Evolutionary conservation across 2,329 filamentous ascomycete genomes (phyloP).

Genomic region (Dactylellina haptotyla): DNA sequence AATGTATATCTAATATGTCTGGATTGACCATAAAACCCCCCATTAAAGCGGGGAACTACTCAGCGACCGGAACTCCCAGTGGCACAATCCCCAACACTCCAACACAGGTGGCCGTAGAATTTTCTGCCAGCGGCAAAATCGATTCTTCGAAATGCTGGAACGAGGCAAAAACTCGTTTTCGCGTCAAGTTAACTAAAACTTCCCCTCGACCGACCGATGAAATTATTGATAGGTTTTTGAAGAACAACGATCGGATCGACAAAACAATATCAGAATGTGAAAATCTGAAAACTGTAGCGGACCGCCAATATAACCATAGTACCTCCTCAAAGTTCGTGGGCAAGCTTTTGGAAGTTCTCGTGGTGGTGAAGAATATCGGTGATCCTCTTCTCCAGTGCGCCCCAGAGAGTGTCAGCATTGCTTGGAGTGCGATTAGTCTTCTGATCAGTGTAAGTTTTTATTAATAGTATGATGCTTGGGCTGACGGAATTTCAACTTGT

Average conservation of each 20-base stretch:
- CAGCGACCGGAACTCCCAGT: not conserved
- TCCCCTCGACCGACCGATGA: not conserved
- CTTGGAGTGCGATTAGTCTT: conserved; percentile 27
- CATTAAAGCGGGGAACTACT: not conserved
- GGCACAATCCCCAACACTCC: not conserved
- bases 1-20: too few species aligned
- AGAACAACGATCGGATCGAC: conserved; percentile 9
- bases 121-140: not conserved
- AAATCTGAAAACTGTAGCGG: conserved; percentile 10
- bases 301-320: conserved; percentile 21
- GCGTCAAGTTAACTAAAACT: not conserved
- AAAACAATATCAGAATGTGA: conserved; percentile 33
- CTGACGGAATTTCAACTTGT: not conserved
- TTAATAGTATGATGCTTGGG: not conserved
- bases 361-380: conserved; percentile 21
- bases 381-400: conserved; percentile 34
- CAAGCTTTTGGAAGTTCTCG: conserved; percentile 12
- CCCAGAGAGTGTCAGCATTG: conserved; percentile 25
- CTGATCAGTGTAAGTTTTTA: conserved; percentile 29
- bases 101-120: not conserved
- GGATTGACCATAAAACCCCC: not conserved
- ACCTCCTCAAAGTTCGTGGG: conserved; percentile 10
- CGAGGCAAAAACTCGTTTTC: not conserved
- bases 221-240: conserved; percentile 1
- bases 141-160: conserved; percentile 4